These are phyloP conservation scores for Pisolithus albus DNA, from an alignment of 768 basidiomycete species.

Conservation along the genomic window DNA sequence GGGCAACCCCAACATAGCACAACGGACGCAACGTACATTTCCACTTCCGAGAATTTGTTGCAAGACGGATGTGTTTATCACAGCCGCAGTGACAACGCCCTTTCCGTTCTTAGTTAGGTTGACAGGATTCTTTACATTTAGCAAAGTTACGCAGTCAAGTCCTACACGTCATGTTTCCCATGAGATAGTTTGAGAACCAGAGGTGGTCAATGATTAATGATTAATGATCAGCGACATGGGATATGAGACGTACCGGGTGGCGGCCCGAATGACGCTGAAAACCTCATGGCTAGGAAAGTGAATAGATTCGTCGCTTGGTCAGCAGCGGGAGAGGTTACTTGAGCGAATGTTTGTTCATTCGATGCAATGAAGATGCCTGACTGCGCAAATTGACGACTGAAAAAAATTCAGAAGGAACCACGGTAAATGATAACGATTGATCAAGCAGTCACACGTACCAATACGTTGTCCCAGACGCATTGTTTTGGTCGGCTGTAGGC, in stretches of 20 bases:
- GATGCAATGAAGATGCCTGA: constrained; percentile 17
- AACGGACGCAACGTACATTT: not conserved
- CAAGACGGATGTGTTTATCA: constrained; percentile 14
- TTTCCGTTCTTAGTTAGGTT: constrained; percentile 20
- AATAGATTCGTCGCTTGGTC: constrained; percentile 17
- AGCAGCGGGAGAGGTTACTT: constrained; percentile 16
- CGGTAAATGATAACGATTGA: too few relatives aligned
- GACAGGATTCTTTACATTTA: constrained; percentile 20
- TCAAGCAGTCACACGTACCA: constrained; percentile 8
- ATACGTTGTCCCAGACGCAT: constrained; percentile 17
- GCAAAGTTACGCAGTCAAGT: constrained; percentile 15
- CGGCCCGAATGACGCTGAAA: constrained; percentile 19
- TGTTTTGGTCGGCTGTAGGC: constrained; percentile 16
- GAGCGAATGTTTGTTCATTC: constrained; percentile 16
- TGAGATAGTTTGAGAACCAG: too few relatives aligned
- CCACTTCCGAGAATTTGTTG: constrained; percentile 12
- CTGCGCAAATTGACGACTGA: constrained; percentile 18
- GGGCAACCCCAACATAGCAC: not conserved
- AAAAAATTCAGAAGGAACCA: not conserved
- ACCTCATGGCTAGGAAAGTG: constrained; percentile 25
- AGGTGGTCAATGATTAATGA: too few relatives aligned
- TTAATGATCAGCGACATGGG: too few relatives aligned
- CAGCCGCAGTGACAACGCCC: constrained; percentile 20
- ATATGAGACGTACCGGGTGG: constrained; percentile 12
- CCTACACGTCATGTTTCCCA: constrained; percentile 6